Evolutionary conservation across 148 eudicot species (phyloP).

Genomic region (Nepenthes gracilis): DNA sequence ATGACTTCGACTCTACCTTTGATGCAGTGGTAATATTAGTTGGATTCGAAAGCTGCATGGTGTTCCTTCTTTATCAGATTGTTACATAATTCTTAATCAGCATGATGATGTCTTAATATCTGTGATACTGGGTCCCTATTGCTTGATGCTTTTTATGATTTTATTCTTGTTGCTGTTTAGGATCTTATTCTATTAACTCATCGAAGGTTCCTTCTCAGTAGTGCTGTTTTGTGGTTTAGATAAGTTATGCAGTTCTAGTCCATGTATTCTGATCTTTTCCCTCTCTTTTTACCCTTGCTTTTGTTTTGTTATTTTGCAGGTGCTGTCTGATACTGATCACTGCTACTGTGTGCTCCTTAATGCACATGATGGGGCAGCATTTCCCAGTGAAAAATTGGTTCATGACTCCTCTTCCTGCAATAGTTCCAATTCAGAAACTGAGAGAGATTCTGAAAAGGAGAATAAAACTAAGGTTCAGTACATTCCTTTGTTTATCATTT

Average conservation of each 20-base stretch:
- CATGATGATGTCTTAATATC: neutral
- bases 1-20: slow-evolving; percentile 97
- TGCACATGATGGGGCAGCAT: slow-evolving; percentile 89
- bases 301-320: slow-evolving; percentile 36
- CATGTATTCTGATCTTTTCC: neutral
- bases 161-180: too few species aligned
- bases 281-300: neutral
- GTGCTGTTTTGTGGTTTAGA: neutral
- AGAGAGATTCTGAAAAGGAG: slow-evolving; percentile 26
- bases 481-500: neutral
- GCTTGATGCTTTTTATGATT: too few species aligned
- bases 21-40: slow-evolving; percentile 75
- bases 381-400: slow-evolving; percentile 45
- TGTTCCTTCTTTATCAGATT: neutral
- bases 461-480: slow-evolving; percentile 52
- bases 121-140: too few species aligned
- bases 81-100: neutral
- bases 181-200: too few species aligned
- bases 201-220: neutral
- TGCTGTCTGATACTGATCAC: slow-evolving; percentile 87
- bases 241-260: neutral
- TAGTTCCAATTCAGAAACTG: slow-evolving; percentile 20
- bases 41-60: neutral
- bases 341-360: slow-evolving; percentile 95
- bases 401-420: slow-evolving; percentile 26